Evolutionary conservation across 306 rosid genomes (phyloP).

Genomic region (Abrus precatorius): DNA sequence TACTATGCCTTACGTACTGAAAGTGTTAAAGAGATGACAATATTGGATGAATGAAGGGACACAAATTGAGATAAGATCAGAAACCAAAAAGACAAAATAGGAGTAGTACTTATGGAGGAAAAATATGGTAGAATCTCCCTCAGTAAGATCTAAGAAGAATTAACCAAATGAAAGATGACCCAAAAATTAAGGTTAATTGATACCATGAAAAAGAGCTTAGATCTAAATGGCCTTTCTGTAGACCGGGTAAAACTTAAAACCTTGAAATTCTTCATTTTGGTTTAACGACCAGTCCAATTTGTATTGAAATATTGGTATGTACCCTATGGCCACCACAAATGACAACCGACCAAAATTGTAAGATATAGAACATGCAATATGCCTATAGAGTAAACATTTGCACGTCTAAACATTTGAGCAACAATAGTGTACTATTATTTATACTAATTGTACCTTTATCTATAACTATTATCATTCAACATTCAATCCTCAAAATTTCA

Average conservation of each 20-base stretch:
- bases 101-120: not conserved
- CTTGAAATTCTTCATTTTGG: not conserved
- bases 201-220: not conserved
- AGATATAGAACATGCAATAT: conserved; percentile 5
- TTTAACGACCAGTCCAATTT: not conserved
- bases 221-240: not conserved
- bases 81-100: not conserved
- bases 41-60: not conserved
- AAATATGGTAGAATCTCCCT: conserved; percentile 3
- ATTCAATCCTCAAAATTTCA: not conserved
- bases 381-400: not conserved
- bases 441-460: not conserved
- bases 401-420: not conserved
- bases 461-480: not conserved
- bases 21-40: not conserved
- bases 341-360: conserved; percentile 1
- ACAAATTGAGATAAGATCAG: not conserved
- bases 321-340: not conserved
- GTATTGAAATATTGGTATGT: not conserved
- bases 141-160: not conserved
- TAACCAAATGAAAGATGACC: not conserved
- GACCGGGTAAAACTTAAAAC: not conserved
- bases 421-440: not conserved
- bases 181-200: not conserved
- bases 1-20: not conserved